Evolutionary conservation across 805 yeast genomes (phyloP).

Genomic region (Lachancea thermotolerans): DNA sequence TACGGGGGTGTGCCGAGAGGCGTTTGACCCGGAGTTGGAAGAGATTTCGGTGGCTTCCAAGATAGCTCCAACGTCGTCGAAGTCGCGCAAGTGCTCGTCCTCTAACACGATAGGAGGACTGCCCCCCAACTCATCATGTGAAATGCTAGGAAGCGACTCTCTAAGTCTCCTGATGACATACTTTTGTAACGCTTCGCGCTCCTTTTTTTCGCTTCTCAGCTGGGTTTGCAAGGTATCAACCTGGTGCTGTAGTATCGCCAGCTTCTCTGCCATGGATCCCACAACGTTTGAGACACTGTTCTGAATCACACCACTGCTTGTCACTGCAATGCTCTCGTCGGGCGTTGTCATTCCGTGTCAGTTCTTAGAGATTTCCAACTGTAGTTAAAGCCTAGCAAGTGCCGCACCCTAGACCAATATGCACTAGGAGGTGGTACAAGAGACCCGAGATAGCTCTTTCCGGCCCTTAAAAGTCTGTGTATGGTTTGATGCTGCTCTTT

Average conservation of each 20-base stretch:
- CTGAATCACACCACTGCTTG: too few relatives aligned
- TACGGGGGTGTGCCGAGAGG: constrained; percentile 1
- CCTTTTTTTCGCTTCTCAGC: constrained; percentile 2
- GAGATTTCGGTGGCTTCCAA: constrained; percentile 3
- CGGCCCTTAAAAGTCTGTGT: too few relatives aligned
- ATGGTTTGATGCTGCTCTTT: too few relatives aligned
- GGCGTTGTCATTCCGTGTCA: too few relatives aligned
- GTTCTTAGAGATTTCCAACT: neutral
- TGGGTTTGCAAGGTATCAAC: constrained; percentile 2
- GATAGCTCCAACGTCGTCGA: constrained; percentile 7
- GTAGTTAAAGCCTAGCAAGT: neutral
- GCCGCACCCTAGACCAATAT: neutral
- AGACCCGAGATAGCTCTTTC: too few relatives aligned
- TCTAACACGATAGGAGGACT: neutral
- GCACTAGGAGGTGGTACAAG: too few relatives aligned
- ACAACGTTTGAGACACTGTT: neutral
- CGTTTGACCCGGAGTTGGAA: neutral
- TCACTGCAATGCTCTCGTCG: too few relatives aligned
- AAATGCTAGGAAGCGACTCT: neutral
- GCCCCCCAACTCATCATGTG: neutral
- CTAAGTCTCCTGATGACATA: constrained; percentile 1
- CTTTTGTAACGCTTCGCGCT: constrained; percentile 4
- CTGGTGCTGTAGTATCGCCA: constrained; percentile 3
- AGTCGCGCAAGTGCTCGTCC: constrained; percentile 7
- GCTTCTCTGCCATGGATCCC: constrained; percentile 1